phyloP scores from a whole-genome alignment of 352 stramenopile genomes.

The Pythium scleroteichum region DNA sequence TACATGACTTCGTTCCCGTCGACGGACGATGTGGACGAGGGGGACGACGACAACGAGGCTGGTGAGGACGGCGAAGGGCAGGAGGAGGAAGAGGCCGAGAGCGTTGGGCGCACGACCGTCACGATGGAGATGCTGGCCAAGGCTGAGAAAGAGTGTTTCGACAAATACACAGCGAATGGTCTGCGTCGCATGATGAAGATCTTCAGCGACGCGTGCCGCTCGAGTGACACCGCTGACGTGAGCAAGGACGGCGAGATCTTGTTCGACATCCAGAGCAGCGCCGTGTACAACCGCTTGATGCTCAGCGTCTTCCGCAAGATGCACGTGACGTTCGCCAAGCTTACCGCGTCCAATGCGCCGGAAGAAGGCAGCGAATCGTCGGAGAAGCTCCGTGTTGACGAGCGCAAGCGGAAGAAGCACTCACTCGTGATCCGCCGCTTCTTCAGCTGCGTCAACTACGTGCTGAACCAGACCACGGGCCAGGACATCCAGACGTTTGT shows the following conservation, averaged over 20 bases:
- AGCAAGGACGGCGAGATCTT: slow-evolving; percentile 74
- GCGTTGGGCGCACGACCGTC: slow-evolving; percentile 58
- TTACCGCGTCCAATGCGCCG: slow-evolving; percentile 50
- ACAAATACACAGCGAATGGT: slow-evolving; percentile 82
- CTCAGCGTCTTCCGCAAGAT: slow-evolving; percentile 90
- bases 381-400: slow-evolving; percentile 52
- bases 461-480: slow-evolving; percentile 87
- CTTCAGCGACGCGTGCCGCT: slow-evolving; percentile 94
- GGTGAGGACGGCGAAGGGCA: slow-evolving; percentile 18
- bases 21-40: slow-evolving; percentile 34
- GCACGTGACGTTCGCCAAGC: slow-evolving; percentile 83
- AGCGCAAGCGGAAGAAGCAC: slow-evolving; percentile 82
- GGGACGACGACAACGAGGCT: slow-evolving; percentile 29
- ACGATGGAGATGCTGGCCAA: slow-evolving; percentile 75
- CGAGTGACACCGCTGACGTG: slow-evolving; percentile 82
- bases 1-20: slow-evolving; percentile 59
- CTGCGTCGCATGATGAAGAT: slow-evolving; percentile 92
- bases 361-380: slow-evolving; percentile 34
- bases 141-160: slow-evolving; percentile 90
- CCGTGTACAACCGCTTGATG: slow-evolving; percentile 96
- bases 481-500: slow-evolving; percentile 84
- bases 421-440: slow-evolving; percentile 89
- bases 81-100: slow-evolving; percentile 20
- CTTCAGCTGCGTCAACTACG: slow-evolving; percentile 90
- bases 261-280: slow-evolving; percentile 92